Evolutionary conservation across 805 yeast genomes (phyloP).

Genomic region (Clavispora fructus): DNA sequence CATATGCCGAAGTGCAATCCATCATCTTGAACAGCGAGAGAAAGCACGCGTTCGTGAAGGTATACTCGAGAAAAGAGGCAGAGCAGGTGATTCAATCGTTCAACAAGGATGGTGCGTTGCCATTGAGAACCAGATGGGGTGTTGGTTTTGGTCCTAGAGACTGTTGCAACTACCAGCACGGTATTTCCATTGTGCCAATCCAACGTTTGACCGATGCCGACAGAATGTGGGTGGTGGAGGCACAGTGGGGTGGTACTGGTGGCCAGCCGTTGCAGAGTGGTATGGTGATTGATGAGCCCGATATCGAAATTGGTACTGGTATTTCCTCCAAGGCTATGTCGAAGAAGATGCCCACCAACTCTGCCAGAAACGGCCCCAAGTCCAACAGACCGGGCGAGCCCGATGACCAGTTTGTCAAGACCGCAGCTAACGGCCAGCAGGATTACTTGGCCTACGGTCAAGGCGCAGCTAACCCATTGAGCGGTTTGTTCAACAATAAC

Average conservation of each 20-base stretch:
- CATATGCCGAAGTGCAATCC: slow-evolving; percentile 88
- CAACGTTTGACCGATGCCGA: slow-evolving; percentile 92
- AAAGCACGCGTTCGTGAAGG: slow-evolving; percentile 94
- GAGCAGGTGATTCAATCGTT: slow-evolving; percentile 72
- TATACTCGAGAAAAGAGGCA: slow-evolving; percentile 87
- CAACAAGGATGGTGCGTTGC: slow-evolving; percentile 57
- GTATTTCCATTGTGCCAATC: slow-evolving; percentile 82
- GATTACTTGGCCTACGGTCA: slow-evolving; percentile 31
- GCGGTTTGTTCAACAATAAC: slow-evolving; percentile 37
- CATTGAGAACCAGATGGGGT: slow-evolving; percentile 93
- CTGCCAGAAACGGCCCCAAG: slow-evolving; percentile 79
- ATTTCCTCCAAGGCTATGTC: slow-evolving; percentile 89
- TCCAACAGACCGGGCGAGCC: slow-evolving; percentile 63
- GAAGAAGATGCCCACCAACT: slow-evolving; percentile 87
- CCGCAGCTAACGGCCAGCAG: slow-evolving; percentile 33
- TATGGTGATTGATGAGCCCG: slow-evolving; percentile 91
- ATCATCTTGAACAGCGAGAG: slow-evolving; percentile 82
- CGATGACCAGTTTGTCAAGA: slow-evolving; percentile 36
- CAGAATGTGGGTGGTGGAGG: slow-evolving; percentile 77
- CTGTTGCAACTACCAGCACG: slow-evolving; percentile 92
- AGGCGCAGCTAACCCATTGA: slow-evolving; percentile 41
- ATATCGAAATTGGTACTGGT: slow-evolving; percentile 93
- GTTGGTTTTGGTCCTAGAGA: slow-evolving; percentile 99
- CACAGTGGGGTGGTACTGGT: slow-evolving; percentile 97
- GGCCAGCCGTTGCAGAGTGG: slow-evolving; percentile 78